Evolutionary conservation across 2,329 filamentous ascomycete species (phyloP).

Genomic region (Tolypocladium sp.): DNA sequence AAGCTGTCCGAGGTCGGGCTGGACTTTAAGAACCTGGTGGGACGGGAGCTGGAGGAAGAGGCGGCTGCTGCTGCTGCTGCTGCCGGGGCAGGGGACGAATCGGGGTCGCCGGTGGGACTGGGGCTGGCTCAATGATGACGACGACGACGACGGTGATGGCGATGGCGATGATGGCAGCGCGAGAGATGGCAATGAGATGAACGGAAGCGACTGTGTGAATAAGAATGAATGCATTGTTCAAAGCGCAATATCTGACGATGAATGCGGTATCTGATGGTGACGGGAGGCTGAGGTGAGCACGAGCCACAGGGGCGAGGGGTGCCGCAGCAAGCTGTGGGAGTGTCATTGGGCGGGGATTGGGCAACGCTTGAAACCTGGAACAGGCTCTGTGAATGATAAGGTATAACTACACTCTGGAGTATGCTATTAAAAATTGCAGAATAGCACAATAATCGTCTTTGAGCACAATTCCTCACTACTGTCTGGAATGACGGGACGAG

Average conservation of each 20-base stretch:
- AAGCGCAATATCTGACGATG: background rate
- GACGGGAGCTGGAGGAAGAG: constrained; percentile 37
- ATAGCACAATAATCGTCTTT: background rate
- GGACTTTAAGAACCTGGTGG: constrained; percentile 79
- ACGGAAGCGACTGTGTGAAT: background rate
- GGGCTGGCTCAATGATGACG: constrained; percentile 16
- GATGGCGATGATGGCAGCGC: background rate
- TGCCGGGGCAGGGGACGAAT: constrained; percentile 9
- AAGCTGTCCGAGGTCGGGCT: constrained; percentile 79
- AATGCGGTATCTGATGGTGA: background rate
- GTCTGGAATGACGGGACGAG: background rate
- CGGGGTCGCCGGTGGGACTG: constrained; percentile 12
- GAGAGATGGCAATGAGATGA: background rate
- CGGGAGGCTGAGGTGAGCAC: background rate
- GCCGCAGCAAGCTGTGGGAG: background rate
- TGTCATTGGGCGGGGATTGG: background rate
- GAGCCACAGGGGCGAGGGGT: background rate
- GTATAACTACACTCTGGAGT: no score
- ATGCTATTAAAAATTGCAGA: background rate
- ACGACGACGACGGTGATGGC: background rate
- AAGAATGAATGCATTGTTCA: background rate
- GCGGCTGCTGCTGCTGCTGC: constrained; percentile 8
- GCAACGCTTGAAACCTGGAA: background rate
- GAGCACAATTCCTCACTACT: background rate
- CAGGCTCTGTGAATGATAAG: background rate